Evolutionary conservation across 768 basidiomycete genomes (phyloP).

Genomic region (Lactarius hengduanensis): DNA sequence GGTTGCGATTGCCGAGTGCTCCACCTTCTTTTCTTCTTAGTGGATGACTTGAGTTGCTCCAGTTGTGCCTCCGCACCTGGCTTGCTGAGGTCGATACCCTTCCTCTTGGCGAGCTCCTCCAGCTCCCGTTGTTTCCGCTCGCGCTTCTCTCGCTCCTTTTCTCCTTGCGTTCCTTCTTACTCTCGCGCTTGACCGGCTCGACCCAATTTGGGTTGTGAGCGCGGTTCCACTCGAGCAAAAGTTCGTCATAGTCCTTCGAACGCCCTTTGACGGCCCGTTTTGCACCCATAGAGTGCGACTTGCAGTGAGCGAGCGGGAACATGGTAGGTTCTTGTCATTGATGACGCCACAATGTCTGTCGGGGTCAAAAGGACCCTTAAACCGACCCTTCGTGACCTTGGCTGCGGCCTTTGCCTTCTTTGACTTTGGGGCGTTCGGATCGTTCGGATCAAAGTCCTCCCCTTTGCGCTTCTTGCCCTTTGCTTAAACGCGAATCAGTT

Average conservation of each 20-base stretch:
- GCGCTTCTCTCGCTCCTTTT: conserved; percentile 76
- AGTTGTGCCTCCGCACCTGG: conserved; percentile 38
- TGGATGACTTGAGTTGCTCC: conserved; percentile 39
- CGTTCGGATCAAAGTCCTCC: conserved; percentile 65
- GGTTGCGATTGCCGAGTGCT: conserved; percentile 42
- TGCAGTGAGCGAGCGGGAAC: conserved; percentile 97
- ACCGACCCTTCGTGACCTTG: conserved; percentile 74
- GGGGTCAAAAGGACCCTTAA: conserved; percentile 84
- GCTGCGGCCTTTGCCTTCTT: conserved; percentile 71
- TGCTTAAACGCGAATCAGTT: conserved; percentile 36
- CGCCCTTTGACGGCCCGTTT: conserved; percentile 91
- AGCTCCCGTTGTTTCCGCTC: conserved; percentile 76
- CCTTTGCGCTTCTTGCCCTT: conserved; percentile 80
- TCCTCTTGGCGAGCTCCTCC: conserved; percentile 61
- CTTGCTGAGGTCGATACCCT: conserved; percentile 51
- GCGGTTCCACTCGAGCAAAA: conserved; percentile 90
- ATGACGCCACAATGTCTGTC: conserved; percentile 96
- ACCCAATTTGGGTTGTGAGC: conserved; percentile 85
- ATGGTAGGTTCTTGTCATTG: conserved; percentile 90
- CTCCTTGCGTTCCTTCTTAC: conserved; percentile 85
- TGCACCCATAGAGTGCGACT: conserved; percentile 96
- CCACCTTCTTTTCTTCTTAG: conserved; percentile 64
- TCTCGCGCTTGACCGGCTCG: conserved; percentile 82
- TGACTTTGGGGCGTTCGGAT: conserved; percentile 63
- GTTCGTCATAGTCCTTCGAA: conserved; percentile 77